These are phyloP conservation scores for Blastobotrys illinoisensis DNA, from an alignment of 1,139 yeast genomes.

Conservation along the genomic window DNA sequence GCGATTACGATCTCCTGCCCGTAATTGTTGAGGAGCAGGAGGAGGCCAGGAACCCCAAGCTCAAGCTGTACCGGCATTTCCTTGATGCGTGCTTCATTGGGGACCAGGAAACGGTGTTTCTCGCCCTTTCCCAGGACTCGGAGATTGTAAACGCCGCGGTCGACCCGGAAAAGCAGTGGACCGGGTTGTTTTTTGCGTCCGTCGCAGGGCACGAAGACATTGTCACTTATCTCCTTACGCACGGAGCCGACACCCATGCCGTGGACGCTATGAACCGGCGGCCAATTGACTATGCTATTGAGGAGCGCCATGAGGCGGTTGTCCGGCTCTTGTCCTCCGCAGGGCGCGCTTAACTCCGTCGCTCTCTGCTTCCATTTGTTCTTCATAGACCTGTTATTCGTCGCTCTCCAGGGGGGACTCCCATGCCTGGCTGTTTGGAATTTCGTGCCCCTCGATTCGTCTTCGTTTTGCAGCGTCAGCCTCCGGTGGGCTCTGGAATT, in stretches of 20 bases:
- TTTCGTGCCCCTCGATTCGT: background rate
- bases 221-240: slow-evolving; percentile 13
- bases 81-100: slow-evolving; percentile 20
- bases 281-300: slow-evolving; percentile 18
- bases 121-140: slow-evolving; percentile 9
- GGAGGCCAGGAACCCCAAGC: slow-evolving; percentile 11
- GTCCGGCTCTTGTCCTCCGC: slow-evolving; percentile 5
- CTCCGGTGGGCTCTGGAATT: too few species aligned
- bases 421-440: background rate
- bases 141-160: slow-evolving; percentile 4
- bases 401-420: too few species aligned
- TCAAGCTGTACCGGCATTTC: slow-evolving; percentile 15
- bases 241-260: slow-evolving; percentile 14
- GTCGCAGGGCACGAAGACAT: slow-evolving; percentile 17
- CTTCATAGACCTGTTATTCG: too few species aligned
- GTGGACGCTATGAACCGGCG: slow-evolving; percentile 13
- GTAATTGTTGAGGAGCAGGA: slow-evolving; percentile 16
- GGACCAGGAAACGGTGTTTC: slow-evolving; percentile 18
- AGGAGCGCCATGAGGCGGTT: slow-evolving; percentile 14
- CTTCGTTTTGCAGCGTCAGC: background rate
- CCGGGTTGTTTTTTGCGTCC: slow-evolving; percentile 18
- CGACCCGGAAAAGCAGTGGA: slow-evolving; percentile 20
- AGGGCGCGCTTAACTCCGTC: background rate
- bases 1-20: slow-evolving; percentile 17
- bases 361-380: too few species aligned